Base-by-base conservation (phyloP, 495 filamentous ascomycete species). In the Lophium mytilinum region DNA sequence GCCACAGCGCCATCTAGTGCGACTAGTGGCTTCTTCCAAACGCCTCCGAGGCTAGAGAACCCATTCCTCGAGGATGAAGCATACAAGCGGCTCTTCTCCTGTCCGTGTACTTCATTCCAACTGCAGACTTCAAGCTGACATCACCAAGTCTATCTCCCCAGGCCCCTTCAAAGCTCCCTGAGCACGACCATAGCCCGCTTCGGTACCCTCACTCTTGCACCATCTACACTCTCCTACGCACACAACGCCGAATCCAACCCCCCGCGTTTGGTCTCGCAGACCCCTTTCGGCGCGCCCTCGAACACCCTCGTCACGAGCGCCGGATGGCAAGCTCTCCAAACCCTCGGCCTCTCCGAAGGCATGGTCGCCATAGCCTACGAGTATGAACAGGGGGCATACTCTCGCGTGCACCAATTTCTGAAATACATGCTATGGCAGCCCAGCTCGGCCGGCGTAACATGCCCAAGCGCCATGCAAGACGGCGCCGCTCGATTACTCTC, bases 381-480 rank as follows among this genome's bases (percentile, higher is more conserved):
- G 52, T 40, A 59, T 14, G 11, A 43, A n/a, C 66, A 70, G 42
- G 73, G 64, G 3, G 65, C 69, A 12, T 78, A 76, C 62, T 75
- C 76, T 33, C 72, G 87, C 4, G 61, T 80, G 3, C 66, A 75
- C 34, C 79, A 82, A 67, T 81, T 80, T 54, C 61, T 75, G 7
- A 80, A 85, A 58, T 78, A 81, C 58, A 85, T 88, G 60, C 67
- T 89, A 9, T 87, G 83, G 73, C 73, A 79, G 14, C 79, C 75
- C 5, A 84, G 82, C 12, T 81, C 76, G 15, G 83, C 78, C 0
- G 75, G 79, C 42, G 82, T 82, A 4, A 80, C 80, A 14, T 89
- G 86, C 64, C 86, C 85, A 0, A 80, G 78, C 40, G 80, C 79
- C 19, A 89, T 88, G 85, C 79, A 78, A 10, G 85, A 89, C 59